Base-by-base conservation (phyloP, 225 moss, liverwort and hornwort species). In the Lunularia cruciata region DNA sequence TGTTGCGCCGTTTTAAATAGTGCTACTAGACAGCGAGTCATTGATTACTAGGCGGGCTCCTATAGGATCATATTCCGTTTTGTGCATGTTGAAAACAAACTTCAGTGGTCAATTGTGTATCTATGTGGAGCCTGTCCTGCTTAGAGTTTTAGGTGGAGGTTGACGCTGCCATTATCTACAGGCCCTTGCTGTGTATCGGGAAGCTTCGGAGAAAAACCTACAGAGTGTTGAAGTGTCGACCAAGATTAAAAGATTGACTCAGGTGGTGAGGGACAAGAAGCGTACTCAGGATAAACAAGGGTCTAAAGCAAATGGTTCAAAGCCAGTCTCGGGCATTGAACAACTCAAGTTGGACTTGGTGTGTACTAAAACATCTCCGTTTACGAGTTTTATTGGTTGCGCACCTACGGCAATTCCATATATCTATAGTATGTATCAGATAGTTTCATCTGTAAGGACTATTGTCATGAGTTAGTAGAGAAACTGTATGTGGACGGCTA, bases 241-340 rank as follows among this genome's bases (percentile, higher is more conserved):
- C 12, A 98, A 98, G 75, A 84, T 98, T 45, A 93, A 91, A 70
- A 88, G 93, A 68, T 69, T 98, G 62, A 85, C 90, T 39, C 93
- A 93, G 76, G 5, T 98, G 69, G 89, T 98, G 51, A 76, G 86
- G 79, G 96, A 98, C 47, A 93, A 84, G 66, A 98, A 93, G 81
- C 89, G 92, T 14, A 86, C 55, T 56, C 83, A 79, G 75, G 94
- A 88, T 60, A 91, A 85, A 53, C 59, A 84, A 59, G 36, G 74
- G 20, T 73, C 78, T 18, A 86, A 91, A 80, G 57, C 84, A 5
- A 88, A 88, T 72, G 85, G 90, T 35, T 79, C 86, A 58, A 79
- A 85, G 54, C 57, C 78, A 49, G 71, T 66, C 31, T 54, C 79
- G 37, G 90, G 87, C 34, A 72, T 86, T 63, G 88, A 90, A 57